phyloP scores from a whole-genome alignment of 352 stramenopile genomes.

The Globisporangium echinulatum region DNA sequence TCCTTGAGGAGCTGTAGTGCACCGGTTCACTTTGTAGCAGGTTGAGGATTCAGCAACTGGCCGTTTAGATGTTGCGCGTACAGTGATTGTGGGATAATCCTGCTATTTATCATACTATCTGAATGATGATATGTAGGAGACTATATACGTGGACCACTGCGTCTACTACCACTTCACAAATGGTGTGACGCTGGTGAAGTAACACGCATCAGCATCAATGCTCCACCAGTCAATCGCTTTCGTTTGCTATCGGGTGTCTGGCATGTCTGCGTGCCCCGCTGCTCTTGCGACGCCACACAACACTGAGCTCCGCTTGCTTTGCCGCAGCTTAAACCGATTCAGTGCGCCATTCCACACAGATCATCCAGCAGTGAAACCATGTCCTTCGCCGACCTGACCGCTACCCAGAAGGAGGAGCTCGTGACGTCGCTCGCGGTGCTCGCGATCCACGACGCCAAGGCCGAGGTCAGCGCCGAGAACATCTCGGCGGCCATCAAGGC shows the following conservation, averaged over 20 bases:
- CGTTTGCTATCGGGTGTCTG: not conserved
- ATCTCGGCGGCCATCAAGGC: slow-evolving; percentile 64
- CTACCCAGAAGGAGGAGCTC: slow-evolving; percentile 81
- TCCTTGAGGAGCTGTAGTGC: no score
- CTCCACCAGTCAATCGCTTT: not conserved
- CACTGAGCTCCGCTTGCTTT: slow-evolving; percentile 58
- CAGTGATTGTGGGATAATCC: no score
- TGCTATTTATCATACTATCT: no score
- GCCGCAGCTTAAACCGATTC: slow-evolving; percentile 82
- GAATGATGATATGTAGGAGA: no score
- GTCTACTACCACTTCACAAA: no score
- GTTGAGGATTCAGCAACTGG: no score
- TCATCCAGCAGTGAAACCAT: slow-evolving; percentile 54
- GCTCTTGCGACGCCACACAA: slow-evolving; percentile 9
- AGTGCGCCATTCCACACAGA: slow-evolving; percentile 41
- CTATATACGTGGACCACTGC: no score
- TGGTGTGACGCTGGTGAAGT: not conserved
- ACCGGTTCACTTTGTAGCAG: no score
- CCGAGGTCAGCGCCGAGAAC: slow-evolving; percentile 77
- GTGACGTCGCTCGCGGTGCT: slow-evolving; percentile 80
- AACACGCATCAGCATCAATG: no score
- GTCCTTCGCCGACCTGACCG: slow-evolving; percentile 80
- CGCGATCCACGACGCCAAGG: slow-evolving; percentile 66
- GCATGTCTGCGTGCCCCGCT: no score
- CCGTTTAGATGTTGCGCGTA: no score